Evolutionary conservation across 805 yeast genomes (phyloP), one percentile per base, ranked within the genome.

Genomic region (Ogataea populi-albae): DNA sequence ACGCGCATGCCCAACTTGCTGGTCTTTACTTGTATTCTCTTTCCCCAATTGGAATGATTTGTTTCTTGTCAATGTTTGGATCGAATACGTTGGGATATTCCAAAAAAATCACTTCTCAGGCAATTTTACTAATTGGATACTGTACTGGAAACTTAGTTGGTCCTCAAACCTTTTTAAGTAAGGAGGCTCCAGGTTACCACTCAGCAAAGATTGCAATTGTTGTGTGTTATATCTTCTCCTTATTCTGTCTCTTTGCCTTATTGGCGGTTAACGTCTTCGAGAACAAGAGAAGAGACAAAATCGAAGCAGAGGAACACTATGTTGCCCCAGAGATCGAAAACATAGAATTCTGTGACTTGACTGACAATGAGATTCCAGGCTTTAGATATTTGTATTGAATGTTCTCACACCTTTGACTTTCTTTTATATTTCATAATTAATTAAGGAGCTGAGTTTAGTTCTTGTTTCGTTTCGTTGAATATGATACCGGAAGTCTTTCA

Each of bases 81-180:
- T 26, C 37, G 16, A 54, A 81, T 53, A 68, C 76, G 19, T 76
- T 86, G 1, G 91, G 91, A 3, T 73, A 75, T 41, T 79, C 87
- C n/a, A 83, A 83, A 55, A 77, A 80, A 49, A 64, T 77, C 46
- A 66, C 74, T 5, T 68, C 74, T 15, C 73, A 74, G 31, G 77
- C 79, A 7, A 56, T 76, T 21, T 70, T 70, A 28, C 64, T 81
- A 60, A 65, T 81, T 36, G 80, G 76, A 3, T 82, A 78, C 52
- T 75, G 84, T 27, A 69, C 74, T 30, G 85, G 86, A 9, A 76
- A 79, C 53, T 57, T 81, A 26, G 68, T 79, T 34, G 88, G 88
- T 2, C 86, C 89, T 5, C 86, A 80, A 55, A 70, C 85, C n/a
- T 82, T 81, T 59, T 66, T 65, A 35, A 59, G 71, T 0, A 7